Percentiles rank a stretch among this genome's conserved stretches.
phyloP scores from a whole-genome alignment of 1,139 yeast genomes.

The Yamadazyma diddensiae region DNA sequence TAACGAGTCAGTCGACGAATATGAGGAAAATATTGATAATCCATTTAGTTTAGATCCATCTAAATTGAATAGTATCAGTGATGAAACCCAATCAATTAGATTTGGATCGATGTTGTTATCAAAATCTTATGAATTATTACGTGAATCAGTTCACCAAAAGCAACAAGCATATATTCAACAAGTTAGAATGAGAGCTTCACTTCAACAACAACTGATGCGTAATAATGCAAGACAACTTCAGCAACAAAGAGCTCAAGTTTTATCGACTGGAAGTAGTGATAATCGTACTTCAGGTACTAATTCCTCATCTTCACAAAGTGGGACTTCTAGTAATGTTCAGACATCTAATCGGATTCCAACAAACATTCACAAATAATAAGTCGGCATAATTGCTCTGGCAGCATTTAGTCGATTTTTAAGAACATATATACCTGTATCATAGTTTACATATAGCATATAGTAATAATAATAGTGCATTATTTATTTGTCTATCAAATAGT shows the following conservation, averaged over 20 bases:
- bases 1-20: constrained; percentile 50
- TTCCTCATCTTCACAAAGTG: constrained; percentile 2
- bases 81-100: constrained; percentile 83
- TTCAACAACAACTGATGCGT: constrained; percentile 31
- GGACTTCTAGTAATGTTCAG: constrained; percentile 3
- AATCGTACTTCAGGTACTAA: background rate
- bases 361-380: constrained; percentile 1
- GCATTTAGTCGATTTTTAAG: constrained; percentile 1
- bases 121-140: constrained; percentile 72
- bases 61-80: constrained; percentile 74
- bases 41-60: constrained; percentile 67
- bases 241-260: constrained; percentile 8
- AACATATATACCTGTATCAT: constrained; percentile 1
- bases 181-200: constrained; percentile 46
- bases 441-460: constrained; percentile 1
- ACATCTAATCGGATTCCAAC: too few relatives aligned
- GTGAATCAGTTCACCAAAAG: constrained; percentile 50
- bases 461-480: background rate
- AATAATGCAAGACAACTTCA: constrained; percentile 11
- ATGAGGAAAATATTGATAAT: constrained; percentile 43
- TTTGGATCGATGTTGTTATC: constrained; percentile 89
- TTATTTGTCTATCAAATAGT: constrained; percentile 3
- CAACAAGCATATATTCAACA: constrained; percentile 43
- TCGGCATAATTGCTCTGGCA: constrained; percentile 10
- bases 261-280: constrained; percentile 1